Conservation (phyloP, 2,329 filamentous ascomycete genomes). For the Aspergillus novoparasiticus region DNA sequence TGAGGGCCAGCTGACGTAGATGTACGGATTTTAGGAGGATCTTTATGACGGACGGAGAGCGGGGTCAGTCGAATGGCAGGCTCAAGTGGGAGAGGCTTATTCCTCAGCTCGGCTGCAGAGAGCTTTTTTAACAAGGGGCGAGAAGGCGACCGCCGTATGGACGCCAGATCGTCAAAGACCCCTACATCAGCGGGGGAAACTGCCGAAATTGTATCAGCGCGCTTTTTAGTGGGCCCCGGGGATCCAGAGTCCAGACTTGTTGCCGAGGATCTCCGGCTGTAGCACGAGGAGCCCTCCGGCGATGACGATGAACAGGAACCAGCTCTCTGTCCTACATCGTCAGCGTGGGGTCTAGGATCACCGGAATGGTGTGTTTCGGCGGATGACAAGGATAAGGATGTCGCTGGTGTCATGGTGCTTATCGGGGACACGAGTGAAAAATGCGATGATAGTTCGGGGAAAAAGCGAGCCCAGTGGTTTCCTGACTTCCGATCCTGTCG, state of each 20-base stretch:
- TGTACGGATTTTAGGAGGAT: slow-evolving; percentile 10
- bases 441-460: slow-evolving; percentile 33
- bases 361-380: neutral
- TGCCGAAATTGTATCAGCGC: slow-evolving; percentile 29
- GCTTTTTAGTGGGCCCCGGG: slow-evolving; percentile 18
- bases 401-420: slow-evolving; percentile 15
- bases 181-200: slow-evolving; percentile 27
- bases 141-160: slow-evolving; percentile 17
- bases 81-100: slow-evolving; percentile 45
- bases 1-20: slow-evolving; percentile 3
- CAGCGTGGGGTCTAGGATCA: slow-evolving; percentile 4
- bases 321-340: neutral
- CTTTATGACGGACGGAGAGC: slow-evolving; percentile 24
- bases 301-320: slow-evolving; percentile 23
- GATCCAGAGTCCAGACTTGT: slow-evolving; percentile 35
- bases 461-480: slow-evolving; percentile 29
- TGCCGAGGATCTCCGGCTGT: slow-evolving; percentile 38
- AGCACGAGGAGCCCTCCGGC: slow-evolving; percentile 38
- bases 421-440: slow-evolving; percentile 30
- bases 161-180: slow-evolving; percentile 38
- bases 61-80: slow-evolving; percentile 35
- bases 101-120: slow-evolving; percentile 32
- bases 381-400: slow-evolving; percentile 4
- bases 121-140: slow-evolving; percentile 20
- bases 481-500: slow-evolving; percentile 19